Base-by-base conservation (phyloP, 179 eudicot genomes). In the Kewa caespitosa region DNA sequence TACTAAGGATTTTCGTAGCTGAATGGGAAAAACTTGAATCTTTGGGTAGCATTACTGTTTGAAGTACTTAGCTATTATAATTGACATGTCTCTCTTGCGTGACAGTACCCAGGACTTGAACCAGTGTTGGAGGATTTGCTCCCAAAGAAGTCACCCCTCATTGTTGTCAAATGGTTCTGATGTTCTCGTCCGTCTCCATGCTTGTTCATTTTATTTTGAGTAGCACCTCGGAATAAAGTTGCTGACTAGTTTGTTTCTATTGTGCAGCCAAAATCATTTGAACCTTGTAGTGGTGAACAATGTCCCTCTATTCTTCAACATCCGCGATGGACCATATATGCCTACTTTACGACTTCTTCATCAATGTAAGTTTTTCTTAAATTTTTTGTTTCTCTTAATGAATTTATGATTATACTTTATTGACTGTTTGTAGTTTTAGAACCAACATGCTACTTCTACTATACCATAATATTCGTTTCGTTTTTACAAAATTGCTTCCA, bases 321-420 rank as follows among this genome's bases (percentile, higher is more conserved):
- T 95, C 69, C 94, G 99, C 43, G 99, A 95, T 85, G 99, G 99
- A 77, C 99, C 99, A 48, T 95, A 95, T 77, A 95, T 95, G 99
- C 99, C 99, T 71, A 95, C 99, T 8, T 83, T 95, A 50, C 88
- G 99, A 32, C 97, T 95, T 73, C 98, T 95, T 77, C 99, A 95
- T 86, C 95, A 93, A 77, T 95, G 99, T 93, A 85, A 88, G 86
- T 69, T 69, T 46, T 20, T 74, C 48, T 22, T n/a, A 46, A 39
- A 48, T 39, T 23, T n/a, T n/a, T n/a, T n/a, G 31, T 2, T 59
- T 27, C 18, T 78, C 36, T 27, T 12, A 59, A 41, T 32, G 3
- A 18, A 38, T 12, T 61, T 46, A 18, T 61, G 65, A 30, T 78
- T 67, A 3, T 4, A 18, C 33, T n/a, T n/a, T n/a, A n/a, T n/a